Conservation (phyloP, 495 filamentous ascomycete species). For the Penicillium subrubescens region DNA sequence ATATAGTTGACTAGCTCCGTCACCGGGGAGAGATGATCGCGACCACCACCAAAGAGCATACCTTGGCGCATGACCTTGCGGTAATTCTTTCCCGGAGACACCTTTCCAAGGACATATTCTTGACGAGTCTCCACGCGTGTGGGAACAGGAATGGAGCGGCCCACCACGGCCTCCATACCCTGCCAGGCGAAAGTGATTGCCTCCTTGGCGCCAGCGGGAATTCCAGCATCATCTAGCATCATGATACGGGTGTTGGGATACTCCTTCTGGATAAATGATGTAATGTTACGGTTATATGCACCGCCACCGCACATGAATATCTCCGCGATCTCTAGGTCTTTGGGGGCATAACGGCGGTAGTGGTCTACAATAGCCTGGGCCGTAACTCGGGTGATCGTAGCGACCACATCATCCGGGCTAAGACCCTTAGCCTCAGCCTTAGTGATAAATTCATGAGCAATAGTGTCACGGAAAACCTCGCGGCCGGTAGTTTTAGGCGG, state of each 20-base stretch:
- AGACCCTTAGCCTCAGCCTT: conserved; percentile 47
- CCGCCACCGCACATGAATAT: conserved; percentile 67
- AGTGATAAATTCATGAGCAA: conserved; percentile 51
- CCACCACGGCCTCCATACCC: conserved; percentile 57
- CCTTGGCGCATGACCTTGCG: conserved; percentile 51
- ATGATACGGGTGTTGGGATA: conserved; percentile 51
- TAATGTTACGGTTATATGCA: conserved; percentile 55
- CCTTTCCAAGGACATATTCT: conserved; percentile 54
- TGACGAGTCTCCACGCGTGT: conserved; percentile 51
- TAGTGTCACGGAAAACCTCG: conserved; percentile 58
- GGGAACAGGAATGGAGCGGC: conserved; percentile 54
- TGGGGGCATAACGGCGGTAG: conserved; percentile 53
- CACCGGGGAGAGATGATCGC: conserved; percentile 46
- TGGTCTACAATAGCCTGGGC: conserved; percentile 58
- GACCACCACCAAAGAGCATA: conserved; percentile 48
- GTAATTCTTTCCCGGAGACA: conserved; percentile 57
- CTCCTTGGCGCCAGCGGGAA: conserved; percentile 57
- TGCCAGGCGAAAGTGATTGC: conserved; percentile 61
- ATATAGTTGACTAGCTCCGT: conserved; percentile 51
- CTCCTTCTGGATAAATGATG: conserved; percentile 48
- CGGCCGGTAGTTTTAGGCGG: conserved; percentile 61
- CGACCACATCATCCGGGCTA: conserved; percentile 52
- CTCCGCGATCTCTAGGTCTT: conserved; percentile 51
- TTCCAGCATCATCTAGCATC: conserved; percentile 57
- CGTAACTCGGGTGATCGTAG: conserved; percentile 59